These are phyloP conservation scores for Vairimorpha apis DNA, from an alignment of 371 early-diverging fungal species.

Conservation along the genomic window DNA sequence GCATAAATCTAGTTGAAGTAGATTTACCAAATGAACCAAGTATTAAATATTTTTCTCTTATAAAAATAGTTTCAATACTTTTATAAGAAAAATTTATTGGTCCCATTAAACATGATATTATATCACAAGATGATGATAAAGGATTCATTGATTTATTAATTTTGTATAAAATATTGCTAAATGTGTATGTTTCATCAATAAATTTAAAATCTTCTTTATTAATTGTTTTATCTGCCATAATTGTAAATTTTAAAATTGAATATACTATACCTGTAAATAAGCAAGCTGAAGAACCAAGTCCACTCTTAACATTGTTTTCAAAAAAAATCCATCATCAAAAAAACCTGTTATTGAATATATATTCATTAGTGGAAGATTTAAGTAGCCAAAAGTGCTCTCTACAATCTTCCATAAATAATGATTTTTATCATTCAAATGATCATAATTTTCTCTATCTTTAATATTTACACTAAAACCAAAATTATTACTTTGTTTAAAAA, in stretches of 20 bases:
- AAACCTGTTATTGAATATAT: neutral
- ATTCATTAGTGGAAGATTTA: neutral
- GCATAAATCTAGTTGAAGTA: conserved; percentile 24
- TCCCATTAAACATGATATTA: conserved; percentile 11
- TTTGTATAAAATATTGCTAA: neutral
- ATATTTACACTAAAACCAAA: neutral
- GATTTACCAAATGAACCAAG: conserved; percentile 23
- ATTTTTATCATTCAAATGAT: neutral
- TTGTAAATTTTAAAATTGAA: neutral
- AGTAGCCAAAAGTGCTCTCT: neutral
- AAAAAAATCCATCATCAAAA: conserved; percentile 27
- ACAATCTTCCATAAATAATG: neutral
- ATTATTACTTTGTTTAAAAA: neutral
- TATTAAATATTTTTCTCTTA: neutral
- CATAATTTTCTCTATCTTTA: conserved; percentile 11
- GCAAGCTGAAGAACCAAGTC: conserved; percentile 34
- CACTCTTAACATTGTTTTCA: conserved; percentile 18
- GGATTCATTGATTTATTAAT: conserved; percentile 15
- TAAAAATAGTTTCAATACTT: neutral
- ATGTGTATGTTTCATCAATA: too few relatives aligned
- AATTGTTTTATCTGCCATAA: neutral
- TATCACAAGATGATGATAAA: conserved; percentile 23
- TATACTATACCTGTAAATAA: conserved; percentile 20
- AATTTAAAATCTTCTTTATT: too few relatives aligned
- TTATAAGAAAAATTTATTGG: conserved; percentile 10